These are phyloP conservation scores for Chaetothyriales sp. DNA, from an alignment of 2,329 filamentous ascomycete species.

Conservation along the genomic window DNA sequence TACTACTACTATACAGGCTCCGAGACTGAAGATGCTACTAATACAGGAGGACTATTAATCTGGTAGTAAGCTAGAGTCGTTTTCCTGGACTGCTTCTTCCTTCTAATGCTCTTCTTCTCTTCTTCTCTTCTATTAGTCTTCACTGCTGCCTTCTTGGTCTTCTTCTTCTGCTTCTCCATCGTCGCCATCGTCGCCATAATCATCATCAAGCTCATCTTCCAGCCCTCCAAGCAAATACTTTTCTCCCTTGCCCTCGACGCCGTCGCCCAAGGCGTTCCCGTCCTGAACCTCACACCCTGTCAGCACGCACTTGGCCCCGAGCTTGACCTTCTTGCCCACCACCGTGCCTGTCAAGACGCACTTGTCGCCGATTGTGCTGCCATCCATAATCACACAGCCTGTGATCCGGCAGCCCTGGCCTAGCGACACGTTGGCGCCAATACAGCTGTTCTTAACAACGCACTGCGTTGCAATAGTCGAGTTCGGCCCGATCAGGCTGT, in stretches of 20 bases:
- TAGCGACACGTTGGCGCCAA: conserved; percentile 78
- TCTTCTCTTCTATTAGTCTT: neutral
- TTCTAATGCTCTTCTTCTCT: neutral
- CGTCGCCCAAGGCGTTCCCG: conserved; percentile 63
- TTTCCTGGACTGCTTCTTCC: too few relatives aligned
- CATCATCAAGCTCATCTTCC: conserved; percentile 24
- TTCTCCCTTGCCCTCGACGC: conserved; percentile 47
- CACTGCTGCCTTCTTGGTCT: neutral
- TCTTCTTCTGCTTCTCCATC: conserved; percentile 10
- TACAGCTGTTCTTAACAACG: conserved; percentile 81
- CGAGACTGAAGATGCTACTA: too few relatives aligned
- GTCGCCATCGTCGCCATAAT: conserved; percentile 20
- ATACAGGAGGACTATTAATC: too few relatives aligned
- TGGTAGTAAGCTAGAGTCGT: too few relatives aligned
- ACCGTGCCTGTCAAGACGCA: conserved; percentile 80
- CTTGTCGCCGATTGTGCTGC: conserved; percentile 67
- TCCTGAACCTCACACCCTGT: conserved; percentile 89
- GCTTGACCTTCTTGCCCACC: conserved; percentile 60
- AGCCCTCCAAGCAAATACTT: conserved; percentile 43
- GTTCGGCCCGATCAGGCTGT: conserved; percentile 75
- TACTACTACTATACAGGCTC: too few relatives aligned
- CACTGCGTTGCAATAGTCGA: conserved; percentile 77
- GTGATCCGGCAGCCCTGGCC: conserved; percentile 69
- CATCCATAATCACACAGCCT: conserved; percentile 88
- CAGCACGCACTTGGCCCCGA: conserved; percentile 68